phyloP scores from a whole-genome alignment of 2,329 filamentous ascomycete genomes.

The Tolypocladium endophyticum region DNA sequence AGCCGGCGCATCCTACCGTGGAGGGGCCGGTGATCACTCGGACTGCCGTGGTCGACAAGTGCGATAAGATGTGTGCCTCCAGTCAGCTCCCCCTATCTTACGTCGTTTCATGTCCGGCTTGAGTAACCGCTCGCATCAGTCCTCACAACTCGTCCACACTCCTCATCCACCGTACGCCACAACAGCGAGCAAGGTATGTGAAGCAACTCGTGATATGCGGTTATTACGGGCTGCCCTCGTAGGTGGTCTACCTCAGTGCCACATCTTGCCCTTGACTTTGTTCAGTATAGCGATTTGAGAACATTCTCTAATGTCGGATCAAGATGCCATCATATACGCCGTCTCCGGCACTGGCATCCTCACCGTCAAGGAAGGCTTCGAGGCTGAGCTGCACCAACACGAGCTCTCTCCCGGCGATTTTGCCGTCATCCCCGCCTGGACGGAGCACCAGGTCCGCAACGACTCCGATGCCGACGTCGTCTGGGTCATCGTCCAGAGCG shows the following conservation, averaged over 20 bases:
- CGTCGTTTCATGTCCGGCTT: constrained; percentile 3
- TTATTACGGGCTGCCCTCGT: neutral
- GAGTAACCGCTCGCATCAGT: constrained; percentile 29
- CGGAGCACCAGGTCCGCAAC: constrained; percentile 61
- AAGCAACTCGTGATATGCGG: neutral
- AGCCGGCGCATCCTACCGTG: constrained; percentile 23
- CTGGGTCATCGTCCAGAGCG: constrained; percentile 57
- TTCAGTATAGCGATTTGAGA: neutral
- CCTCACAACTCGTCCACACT: constrained; percentile 52
- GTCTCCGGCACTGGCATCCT: constrained; percentile 51
- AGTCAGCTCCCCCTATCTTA: constrained; percentile 28
- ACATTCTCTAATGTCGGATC: neutral
- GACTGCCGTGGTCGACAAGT: constrained; percentile 52
- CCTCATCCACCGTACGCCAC: constrained; percentile 54
- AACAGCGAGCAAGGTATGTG: constrained; percentile 55
- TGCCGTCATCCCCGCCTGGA: constrained; percentile 58
- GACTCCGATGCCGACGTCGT: constrained; percentile 49
- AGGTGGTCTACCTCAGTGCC: neutral
- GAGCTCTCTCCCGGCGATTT: constrained; percentile 55
- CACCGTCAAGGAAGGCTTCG: constrained; percentile 45
- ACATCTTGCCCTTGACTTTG: neutral
- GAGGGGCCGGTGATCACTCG: constrained; percentile 22
- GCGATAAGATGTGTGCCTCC: constrained; percentile 56
- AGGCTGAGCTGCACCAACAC: constrained; percentile 39
- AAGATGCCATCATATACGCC: constrained; percentile 60